These are phyloP conservation scores for Mycena leptocephala DNA, from an alignment of 768 basidiomycete genomes.

Conservation along the genomic window DNA sequence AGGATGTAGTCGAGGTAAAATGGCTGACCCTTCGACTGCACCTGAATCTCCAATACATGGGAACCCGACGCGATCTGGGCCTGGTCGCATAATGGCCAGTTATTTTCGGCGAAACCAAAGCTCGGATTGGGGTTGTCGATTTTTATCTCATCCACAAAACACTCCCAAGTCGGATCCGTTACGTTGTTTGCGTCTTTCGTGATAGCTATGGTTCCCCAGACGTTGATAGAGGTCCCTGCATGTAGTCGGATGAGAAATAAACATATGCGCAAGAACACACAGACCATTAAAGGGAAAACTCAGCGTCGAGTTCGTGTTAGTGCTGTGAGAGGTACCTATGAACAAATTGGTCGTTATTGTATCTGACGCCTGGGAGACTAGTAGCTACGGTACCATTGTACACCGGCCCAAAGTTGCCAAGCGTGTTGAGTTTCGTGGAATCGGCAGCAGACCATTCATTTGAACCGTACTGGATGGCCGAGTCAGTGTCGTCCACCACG, in stretches of 20 bases:
- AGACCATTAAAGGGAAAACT: slow-evolving; percentile 28
- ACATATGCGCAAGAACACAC: not conserved
- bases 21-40: slow-evolving; percentile 39
- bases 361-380: not conserved
- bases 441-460: slow-evolving; percentile 48
- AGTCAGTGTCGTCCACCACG: slow-evolving; percentile 54
- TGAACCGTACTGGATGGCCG: slow-evolving; percentile 47
- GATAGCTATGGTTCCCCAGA: slow-evolving; percentile 43
- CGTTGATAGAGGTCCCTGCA: slow-evolving; percentile 44
- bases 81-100: slow-evolving; percentile 48
- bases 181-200: slow-evolving; percentile 28
- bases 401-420: slow-evolving; percentile 52
- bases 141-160: slow-evolving; percentile 48
- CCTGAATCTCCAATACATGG: slow-evolving; percentile 47
- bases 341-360: not conserved
- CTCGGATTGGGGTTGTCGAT: slow-evolving; percentile 38
- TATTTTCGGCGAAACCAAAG: slow-evolving; percentile 47
- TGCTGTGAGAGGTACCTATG: slow-evolving; percentile 17
- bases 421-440: slow-evolving; percentile 41
- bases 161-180: slow-evolving; percentile 50
- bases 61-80: slow-evolving; percentile 39
- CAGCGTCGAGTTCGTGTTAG: slow-evolving; percentile 7
- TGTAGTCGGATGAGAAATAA: slow-evolving; percentile 17
- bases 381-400: slow-evolving; percentile 39
- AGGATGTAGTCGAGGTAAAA: slow-evolving; percentile 52